Conservation (phyloP, 2,329 filamentous ascomycete species). For the Ceratocystis smalleyi region DNA sequence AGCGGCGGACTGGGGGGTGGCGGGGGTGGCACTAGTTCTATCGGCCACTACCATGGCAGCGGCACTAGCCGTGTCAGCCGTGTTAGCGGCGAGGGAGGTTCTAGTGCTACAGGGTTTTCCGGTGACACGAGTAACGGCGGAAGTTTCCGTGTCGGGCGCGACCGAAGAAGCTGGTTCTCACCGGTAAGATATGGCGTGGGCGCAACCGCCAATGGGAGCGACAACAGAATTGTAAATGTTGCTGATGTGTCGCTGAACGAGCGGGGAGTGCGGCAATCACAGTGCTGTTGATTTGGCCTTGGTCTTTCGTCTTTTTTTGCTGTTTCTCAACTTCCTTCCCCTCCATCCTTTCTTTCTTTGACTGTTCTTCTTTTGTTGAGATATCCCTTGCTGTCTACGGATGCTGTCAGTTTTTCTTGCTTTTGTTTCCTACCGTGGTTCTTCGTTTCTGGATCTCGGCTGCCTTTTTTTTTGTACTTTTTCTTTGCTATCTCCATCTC, state of each 20-base stretch:
- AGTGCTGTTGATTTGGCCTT: conserved; percentile 20
- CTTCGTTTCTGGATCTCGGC: not conserved
- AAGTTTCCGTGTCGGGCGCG: conserved; percentile 43
- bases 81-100: conserved; percentile 37
- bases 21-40: conserved; percentile 20
- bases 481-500: conserved; percentile 4
- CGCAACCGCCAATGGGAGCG: conserved; percentile 27
- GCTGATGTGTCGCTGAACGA: conserved; percentile 27
- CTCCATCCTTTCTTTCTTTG: not conserved
- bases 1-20: too few species aligned
- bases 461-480: not conserved
- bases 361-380: conserved; percentile 2
- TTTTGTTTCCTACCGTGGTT: not conserved
- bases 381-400: not conserved
- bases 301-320: not conserved
- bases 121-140: conserved; percentile 19
- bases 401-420: not conserved
- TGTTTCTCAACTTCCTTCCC: not conserved
- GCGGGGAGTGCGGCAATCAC: not conserved
- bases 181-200: conserved; percentile 21
- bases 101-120: conserved; percentile 21
- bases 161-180: conserved; percentile 45
- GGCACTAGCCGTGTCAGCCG: conserved; percentile 26
- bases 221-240: conserved; percentile 31
- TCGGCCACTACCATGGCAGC: not conserved